Evolutionary conservation across 75 land plant species (phyloP).

Genomic region (Cunninghamia lanceolata): DNA sequence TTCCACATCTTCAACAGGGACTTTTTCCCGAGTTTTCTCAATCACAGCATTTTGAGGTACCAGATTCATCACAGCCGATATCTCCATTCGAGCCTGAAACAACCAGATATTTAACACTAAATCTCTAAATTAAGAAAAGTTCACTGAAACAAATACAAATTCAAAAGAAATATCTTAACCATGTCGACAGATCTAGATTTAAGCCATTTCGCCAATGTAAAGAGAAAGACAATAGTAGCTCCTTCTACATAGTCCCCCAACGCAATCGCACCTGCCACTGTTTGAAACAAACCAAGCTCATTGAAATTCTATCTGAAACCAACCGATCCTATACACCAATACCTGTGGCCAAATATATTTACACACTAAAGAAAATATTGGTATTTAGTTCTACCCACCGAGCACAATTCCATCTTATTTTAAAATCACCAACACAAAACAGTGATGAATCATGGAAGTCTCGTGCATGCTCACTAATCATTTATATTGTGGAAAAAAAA

Average conservation of each 20-base stretch:
- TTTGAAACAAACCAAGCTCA: conserved; percentile 8
- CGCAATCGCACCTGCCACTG: conserved; percentile 77
- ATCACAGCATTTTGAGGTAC: conserved; percentile 79
- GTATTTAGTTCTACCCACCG: too few relatives aligned
- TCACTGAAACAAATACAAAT: background rate
- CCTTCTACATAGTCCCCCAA: conserved; percentile 78
- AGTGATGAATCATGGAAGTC: too few relatives aligned
- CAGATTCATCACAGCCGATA: conserved; percentile 72
- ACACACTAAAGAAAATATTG: too few relatives aligned
- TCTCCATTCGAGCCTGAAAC: conserved; percentile 68
- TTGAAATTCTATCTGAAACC: too few relatives aligned
- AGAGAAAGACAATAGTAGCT: conserved; percentile 79
- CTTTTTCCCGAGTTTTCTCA: conserved; percentile 60
- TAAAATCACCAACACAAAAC: too few relatives aligned
- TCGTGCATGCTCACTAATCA: too few relatives aligned
- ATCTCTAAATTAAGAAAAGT: background rate
- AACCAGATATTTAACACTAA: background rate
- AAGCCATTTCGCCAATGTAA: conserved; percentile 88
- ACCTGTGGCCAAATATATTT: too few relatives aligned
- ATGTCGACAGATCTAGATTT: conserved; percentile 79
- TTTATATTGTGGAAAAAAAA: too few relatives aligned
- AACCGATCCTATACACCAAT: too few relatives aligned
- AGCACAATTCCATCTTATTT: too few relatives aligned
- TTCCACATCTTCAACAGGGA: conserved; percentile 64
- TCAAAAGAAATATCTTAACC: conserved; percentile 28